These are phyloP conservation scores for Tulasnella sp. DNA, from an alignment of 768 basidiomycete genomes.

Conservation along the genomic window DNA sequence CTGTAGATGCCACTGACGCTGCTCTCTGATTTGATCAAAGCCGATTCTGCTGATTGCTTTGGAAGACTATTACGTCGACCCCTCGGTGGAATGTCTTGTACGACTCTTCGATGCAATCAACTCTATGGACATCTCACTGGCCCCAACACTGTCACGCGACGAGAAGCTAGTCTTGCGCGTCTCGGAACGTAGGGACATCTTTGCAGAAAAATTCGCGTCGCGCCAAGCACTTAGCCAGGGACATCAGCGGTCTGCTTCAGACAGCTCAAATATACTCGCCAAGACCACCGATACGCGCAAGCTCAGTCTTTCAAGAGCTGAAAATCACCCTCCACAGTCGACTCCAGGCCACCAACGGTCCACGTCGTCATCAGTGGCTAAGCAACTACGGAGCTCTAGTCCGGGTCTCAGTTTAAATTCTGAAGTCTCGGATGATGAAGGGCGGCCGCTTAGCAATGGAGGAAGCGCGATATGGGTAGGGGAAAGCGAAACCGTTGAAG, in stretches of 20 bases:
- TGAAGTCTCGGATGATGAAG: background rate
- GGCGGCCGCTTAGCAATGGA: background rate
- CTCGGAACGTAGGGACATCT: slow-evolving; percentile 85
- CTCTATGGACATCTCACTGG: slow-evolving; percentile 71
- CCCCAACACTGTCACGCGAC: slow-evolving; percentile 62
- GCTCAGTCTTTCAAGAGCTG: slow-evolving; percentile 2
- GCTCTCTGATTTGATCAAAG: slow-evolving; percentile 38
- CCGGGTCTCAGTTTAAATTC: slow-evolving; percentile 6
- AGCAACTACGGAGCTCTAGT: slow-evolving; percentile 2
- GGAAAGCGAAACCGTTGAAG: background rate
- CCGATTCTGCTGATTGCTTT: slow-evolving; percentile 88
- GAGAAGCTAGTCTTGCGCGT: slow-evolving; percentile 86
- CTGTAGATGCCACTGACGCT: background rate
- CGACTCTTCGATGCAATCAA: slow-evolving; percentile 90
- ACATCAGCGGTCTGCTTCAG: slow-evolving; percentile 2
- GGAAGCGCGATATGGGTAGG: slow-evolving; percentile 13
- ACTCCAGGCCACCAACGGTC: background rate
- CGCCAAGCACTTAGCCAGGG: background rate
- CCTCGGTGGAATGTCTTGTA: slow-evolving; percentile 81
- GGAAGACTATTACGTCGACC: slow-evolving; percentile 85
- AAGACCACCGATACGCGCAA: slow-evolving; percentile 1
- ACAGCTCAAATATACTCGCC: slow-evolving; percentile 2
- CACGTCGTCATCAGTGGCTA: background rate
- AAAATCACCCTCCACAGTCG: background rate
- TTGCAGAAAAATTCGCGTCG: slow-evolving; percentile 68